Base-by-base conservation (phyloP, 352 stramenopile genomes). In the Phytophthora syringae region DNA sequence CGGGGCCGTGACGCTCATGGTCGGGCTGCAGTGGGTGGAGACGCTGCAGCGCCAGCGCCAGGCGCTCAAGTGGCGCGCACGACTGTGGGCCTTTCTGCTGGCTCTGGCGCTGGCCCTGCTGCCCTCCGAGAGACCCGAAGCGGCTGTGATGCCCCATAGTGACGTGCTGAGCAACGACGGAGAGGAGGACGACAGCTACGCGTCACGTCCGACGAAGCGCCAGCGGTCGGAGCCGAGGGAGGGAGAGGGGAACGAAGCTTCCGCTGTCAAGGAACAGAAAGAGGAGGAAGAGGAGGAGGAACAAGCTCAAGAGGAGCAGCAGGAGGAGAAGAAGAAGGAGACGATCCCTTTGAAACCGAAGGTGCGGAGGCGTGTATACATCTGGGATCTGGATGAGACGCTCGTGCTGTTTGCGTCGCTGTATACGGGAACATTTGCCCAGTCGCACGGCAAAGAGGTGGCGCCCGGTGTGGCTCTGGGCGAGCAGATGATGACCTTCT, bases 401-500 rank as follows among this genome's bases (percentile, higher is more conserved):
- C 70, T 94, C 22, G 74, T 94, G 52, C 72, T 94, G 18, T 93
- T 94, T 54, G 86, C 83, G 21, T 94, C 84, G 51, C 68, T 94
- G 45, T 94, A 89, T 63, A 92, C 79, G 16, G 84, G 86, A 13
- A 64, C 77, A 9, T 94, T 92, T 40, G 86, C 86, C 20, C 76
- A 84, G 25, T 70, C 62, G 7, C 79, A 89, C 45, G 76, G 77
- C 22, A 89, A 89, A 47, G 84, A 89, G 37, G 60, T 86, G 42
- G 72, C 78, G 1, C 72, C 67, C 12, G 84, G 86, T 49, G 74
- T 93, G 16, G 76, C 68, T 25, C 72, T 94, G 5, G 86, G 86
- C 21, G 80, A 94, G 61, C 82, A 90, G 64, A 94, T 94, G 86
- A 94, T 94, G 86, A 86, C 78, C 21, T 94, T 93, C 66, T 59